Evolutionary conservation across 805 yeast genomes (phyloP).

Genomic region (Kodamaea kakaduensis): DNA sequence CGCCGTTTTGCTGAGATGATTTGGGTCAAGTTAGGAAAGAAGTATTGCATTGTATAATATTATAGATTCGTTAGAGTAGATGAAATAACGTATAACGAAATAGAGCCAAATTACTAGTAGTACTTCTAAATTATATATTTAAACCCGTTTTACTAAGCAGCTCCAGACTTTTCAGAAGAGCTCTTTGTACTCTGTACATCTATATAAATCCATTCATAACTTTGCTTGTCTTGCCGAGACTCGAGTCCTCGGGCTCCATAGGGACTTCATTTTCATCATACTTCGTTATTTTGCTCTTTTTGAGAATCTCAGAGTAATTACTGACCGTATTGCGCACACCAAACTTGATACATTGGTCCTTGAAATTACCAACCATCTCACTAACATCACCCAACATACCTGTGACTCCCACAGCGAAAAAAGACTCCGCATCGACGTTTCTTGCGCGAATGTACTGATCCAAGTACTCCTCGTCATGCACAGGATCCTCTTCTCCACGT

Average conservation of each 20-base stretch:
- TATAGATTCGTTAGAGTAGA: too few relatives aligned
- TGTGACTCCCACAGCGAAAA: slow-evolving; percentile 61
- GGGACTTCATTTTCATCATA: background rate
- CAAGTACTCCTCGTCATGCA: slow-evolving; percentile 14
- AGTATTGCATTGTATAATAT: too few relatives aligned
- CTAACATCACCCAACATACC: slow-evolving; percentile 65
- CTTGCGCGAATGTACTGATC: slow-evolving; percentile 49
- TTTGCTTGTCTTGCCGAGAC: slow-evolving; percentile 1
- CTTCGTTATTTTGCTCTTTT: slow-evolving; percentile 5
- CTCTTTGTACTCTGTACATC: slow-evolving; percentile 5
- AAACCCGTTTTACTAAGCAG: too few relatives aligned
- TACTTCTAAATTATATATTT: too few relatives aligned
- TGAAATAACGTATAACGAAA: too few relatives aligned
- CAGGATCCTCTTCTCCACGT: slow-evolving; percentile 13
- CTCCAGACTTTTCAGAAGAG: too few relatives aligned
- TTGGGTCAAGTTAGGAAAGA: too few relatives aligned
- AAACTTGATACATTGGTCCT: slow-evolving; percentile 30
- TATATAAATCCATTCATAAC: slow-evolving; percentile 7
- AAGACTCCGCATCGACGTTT: slow-evolving; percentile 33
- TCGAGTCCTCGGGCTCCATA: background rate
- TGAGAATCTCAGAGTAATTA: slow-evolving; percentile 10
- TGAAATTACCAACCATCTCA: slow-evolving; percentile 50
- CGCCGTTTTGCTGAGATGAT: too few relatives aligned
- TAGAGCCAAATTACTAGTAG: too few relatives aligned
- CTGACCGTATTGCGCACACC: slow-evolving; percentile 10